Conservation (phyloP, 345 rosid genomes). For the Atalantia buxifolia region DNA sequence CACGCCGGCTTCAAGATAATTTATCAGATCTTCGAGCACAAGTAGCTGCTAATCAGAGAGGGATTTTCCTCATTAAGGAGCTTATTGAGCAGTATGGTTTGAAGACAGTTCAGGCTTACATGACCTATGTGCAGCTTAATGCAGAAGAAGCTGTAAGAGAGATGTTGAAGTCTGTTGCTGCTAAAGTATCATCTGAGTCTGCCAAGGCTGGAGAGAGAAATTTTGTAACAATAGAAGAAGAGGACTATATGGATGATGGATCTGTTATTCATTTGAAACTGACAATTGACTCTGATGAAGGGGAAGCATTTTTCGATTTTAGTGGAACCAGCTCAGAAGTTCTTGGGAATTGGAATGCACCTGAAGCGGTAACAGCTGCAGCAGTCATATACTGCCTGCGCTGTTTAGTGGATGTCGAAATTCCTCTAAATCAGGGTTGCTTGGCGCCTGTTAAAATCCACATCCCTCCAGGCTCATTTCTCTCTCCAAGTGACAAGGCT, state of each 20-base stretch:
- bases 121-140: conserved; percentile 82
- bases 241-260: conserved; percentile 96
- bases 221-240: conserved; percentile 61
- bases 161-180: conserved; percentile 88
- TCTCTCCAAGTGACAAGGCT: conserved; percentile 90
- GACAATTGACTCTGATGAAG: conserved; percentile 58
- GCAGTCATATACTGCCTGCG: conserved; percentile 97
- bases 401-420: conserved; percentile 78
- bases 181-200: conserved; percentile 41
- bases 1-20: conserved; percentile 84
- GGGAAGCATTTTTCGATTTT: conserved; percentile 88
- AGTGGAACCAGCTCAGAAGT: conserved; percentile 91
- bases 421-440: conserved; percentile 97
- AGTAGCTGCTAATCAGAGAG: conserved; percentile 96
- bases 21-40: conserved; percentile 94
- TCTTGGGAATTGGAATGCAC: conserved; percentile 96
- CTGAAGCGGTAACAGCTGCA: conserved; percentile 92
- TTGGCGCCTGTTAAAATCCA: conserved; percentile 79
- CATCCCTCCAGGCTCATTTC: conserved; percentile 77
- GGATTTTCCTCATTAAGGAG: conserved; percentile 81
- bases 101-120: conserved; percentile 88
- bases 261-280: conserved; percentile 74
- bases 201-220: conserved; percentile 24
- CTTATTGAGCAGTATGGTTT: conserved; percentile 82
- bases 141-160: conserved; percentile 95